Evolutionary conservation across 331 rosid genomes (phyloP), one percentile per base, ranked within the genome.

Genomic region (Phaseolus coccineus): DNA sequence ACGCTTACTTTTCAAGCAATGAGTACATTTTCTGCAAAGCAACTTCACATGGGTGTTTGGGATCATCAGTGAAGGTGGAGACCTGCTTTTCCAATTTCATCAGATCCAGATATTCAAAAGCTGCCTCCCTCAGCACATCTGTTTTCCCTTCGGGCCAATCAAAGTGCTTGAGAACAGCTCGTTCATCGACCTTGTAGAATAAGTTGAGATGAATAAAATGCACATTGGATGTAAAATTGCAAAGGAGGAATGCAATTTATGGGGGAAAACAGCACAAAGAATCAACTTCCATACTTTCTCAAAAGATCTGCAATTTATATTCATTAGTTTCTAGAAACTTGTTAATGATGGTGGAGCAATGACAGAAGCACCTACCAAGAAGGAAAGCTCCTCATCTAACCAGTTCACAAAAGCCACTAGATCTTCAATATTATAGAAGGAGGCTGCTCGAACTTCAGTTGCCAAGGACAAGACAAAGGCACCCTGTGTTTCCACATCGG

Each of bases 81-180:
- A 88, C 90, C 59, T 56, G 81, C 81, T 93, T 88, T 91, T 90
- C 97, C 86, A 93, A 80, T 81, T 90, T 93, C 84, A 87, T 78
- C 56, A 93, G 78, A 84, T 91, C 97, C 71, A 90, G 95, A 84
- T 88, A 91, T 73, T 93, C 98, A 76, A 91, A 93, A 66, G 98
- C 90, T 2, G 98, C 97, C 86, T 93, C 98, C 86, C 98, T 93
- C 62, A 93, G 68, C 72, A 97, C 95, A 82, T 93, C 98, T 14
- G 90, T 92, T 83, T 93, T 91, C 77, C 93, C 98, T 85, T 93
- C 98, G 30, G 97, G 98, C 98, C 98, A 93, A 85, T 90, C 98
- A 37, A 93, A 93, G 86, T 93, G 98, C 89, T 91, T 93, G 80
- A 91, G 93, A 63, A 91, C 97, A 37, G 95, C 97, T 84, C 90